Base-by-base conservation (phyloP, 306 rosid species). In the Bauhinia variegata region DNA sequence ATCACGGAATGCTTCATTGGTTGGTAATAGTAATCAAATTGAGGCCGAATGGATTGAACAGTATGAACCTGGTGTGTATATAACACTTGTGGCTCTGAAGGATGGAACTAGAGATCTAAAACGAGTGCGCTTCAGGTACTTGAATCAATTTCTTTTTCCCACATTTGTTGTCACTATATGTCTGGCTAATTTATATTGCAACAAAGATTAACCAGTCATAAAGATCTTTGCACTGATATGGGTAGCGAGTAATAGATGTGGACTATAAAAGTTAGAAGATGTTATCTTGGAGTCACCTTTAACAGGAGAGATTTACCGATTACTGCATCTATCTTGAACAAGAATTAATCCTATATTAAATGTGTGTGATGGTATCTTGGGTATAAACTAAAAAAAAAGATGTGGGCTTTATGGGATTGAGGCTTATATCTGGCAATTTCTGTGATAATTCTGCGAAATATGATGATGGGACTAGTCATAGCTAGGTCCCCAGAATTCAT, bases 31-130 rank as follows among this genome's bases (percentile, higher is more conserved):
- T 64, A 86, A 74, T 76, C 87, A 86, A 77, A 79, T 88, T 57
- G 97, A 95, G 61, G 97, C 97, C 28, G 99, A 95, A 77, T 85
- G 99, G 96, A 88, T 85, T 68, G 99, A 95, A 71, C 99, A 95
- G 70, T 95, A 90, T 66, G 99, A 95, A 82, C 87, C 89, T 7
- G 99, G 99, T 73, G 99, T 95, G 58, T 95, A 95, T 81, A 95
- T 90, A 80, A 95, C 99, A 51, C 99, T 95, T 4, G 88, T 85
- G 82, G 92, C 97, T 65, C 72, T 95, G 54, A 80, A 75, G 6
- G 96, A 95, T 76, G 92, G 96, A 73, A 87, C 97, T 3, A 79
- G 96, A 80, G 96, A 88, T 79, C 87, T 95, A 57, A 90, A 90
- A 82, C 96, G 99, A 72, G 99, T 90, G 70, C 96, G 99, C 60